These are phyloP conservation scores for Moesziomyces sp. DNA, from an alignment of 1,284 basidiomycete species.

Conservation along the genomic window DNA sequence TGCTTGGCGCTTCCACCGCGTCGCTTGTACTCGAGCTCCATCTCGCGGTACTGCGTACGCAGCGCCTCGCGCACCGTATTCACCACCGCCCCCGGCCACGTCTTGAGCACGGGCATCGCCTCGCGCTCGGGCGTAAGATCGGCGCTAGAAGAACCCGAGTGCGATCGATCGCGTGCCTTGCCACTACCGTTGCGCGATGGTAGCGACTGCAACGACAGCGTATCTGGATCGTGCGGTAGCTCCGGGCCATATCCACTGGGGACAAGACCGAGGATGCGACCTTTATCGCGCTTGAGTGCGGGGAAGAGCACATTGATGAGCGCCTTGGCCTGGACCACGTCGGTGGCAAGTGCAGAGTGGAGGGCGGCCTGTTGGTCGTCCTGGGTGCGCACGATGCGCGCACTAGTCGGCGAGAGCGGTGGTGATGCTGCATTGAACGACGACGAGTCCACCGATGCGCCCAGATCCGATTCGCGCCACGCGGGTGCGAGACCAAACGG, in stretches of 20 bases:
- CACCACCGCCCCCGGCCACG: conserved; percentile 32
- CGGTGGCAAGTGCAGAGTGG: conserved; percentile 41
- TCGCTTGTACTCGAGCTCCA: conserved; percentile 26
- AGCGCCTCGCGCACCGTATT: conserved; percentile 33
- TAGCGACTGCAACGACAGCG: conserved; percentile 27
- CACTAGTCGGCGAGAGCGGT: conserved; percentile 39
- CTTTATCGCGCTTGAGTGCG: conserved; percentile 40
- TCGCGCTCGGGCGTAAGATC: not conserved
- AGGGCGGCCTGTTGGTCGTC: conserved; percentile 44
- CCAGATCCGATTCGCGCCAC: conserved; percentile 16
- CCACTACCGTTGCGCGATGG: conserved; percentile 13
- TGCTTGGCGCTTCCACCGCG: conserved; percentile 11
- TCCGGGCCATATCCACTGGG: conserved; percentile 38
- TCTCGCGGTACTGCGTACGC: conserved; percentile 26
- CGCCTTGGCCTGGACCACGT: conserved; percentile 42
- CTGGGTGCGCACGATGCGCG: conserved; percentile 15
- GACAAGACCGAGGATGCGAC: conserved; percentile 41
- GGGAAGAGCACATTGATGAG: conserved; percentile 52
- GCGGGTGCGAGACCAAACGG: conserved; percentile 35
- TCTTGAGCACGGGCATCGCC: conserved; percentile 7
- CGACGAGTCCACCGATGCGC: conserved; percentile 26
- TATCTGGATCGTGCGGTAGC: conserved; percentile 41
- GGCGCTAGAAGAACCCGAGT: conserved; percentile 7
- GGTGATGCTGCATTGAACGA: conserved; percentile 32
- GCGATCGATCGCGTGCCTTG: conserved; percentile 27